Conservation (phyloP, 2,329 filamentous ascomycete species). For the Cordyceps pruinosa region DNA sequence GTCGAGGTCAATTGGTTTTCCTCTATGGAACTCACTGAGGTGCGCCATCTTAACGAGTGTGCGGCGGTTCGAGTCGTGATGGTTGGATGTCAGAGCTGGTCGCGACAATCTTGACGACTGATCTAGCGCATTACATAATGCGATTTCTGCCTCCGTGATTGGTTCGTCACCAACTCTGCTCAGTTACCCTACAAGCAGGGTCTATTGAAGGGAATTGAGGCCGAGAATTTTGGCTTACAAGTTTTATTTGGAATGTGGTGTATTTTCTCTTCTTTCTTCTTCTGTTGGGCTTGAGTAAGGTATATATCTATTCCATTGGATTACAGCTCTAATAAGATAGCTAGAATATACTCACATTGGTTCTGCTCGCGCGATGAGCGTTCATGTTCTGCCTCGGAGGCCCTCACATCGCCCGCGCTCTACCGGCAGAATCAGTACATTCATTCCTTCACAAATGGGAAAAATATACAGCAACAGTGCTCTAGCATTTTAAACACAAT, state of each 20-base stretch:
- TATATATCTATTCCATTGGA: too few relatives aligned
- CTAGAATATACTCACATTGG: too few relatives aligned
- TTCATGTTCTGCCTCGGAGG: too few relatives aligned
- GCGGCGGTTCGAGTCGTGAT: slow-evolving; percentile 18
- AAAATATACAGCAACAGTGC: neutral
- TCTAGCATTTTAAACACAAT: neutral
- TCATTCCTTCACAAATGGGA: too few relatives aligned
- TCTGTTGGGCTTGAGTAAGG: too few relatives aligned
- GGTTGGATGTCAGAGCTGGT: slow-evolving; percentile 20
- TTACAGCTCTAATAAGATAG: too few relatives aligned
- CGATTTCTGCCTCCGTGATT: neutral
- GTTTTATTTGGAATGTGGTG: too few relatives aligned
- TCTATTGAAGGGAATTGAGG: too few relatives aligned
- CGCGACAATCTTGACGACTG: slow-evolving; percentile 15
- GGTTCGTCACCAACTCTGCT: neutral
- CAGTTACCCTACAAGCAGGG: neutral
- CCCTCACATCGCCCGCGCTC: too few relatives aligned
- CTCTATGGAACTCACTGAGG: slow-evolving; percentile 25
- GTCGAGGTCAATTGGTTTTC: slow-evolving; percentile 13
- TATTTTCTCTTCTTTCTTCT: too few relatives aligned
- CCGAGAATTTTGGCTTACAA: neutral
- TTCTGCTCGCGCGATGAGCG: too few relatives aligned
- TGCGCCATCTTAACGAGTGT: slow-evolving; percentile 31
- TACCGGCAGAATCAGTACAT: too few relatives aligned
- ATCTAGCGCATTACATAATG: slow-evolving; percentile 17